Conservation (phyloP, 306 rosid species). For the Quercus variabilis region DNA sequence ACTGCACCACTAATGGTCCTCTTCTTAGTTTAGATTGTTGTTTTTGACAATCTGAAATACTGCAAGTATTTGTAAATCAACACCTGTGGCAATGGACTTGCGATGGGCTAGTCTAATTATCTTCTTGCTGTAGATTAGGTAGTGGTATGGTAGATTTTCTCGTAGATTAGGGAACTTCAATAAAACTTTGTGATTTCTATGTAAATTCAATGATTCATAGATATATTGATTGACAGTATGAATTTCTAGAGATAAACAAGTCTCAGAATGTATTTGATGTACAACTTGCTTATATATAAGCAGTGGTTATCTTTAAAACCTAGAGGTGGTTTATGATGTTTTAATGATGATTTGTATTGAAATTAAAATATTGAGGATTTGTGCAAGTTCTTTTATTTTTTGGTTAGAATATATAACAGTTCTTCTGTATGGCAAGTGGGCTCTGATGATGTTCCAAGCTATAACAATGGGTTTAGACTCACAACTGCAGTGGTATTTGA, state of each 20-base stretch:
- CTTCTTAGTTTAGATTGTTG: neutral
- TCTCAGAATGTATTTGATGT: neutral
- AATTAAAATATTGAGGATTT: neutral
- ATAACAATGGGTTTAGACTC: too few species aligned
- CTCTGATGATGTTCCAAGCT: neutral
- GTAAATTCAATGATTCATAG: neutral
- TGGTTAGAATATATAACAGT: neutral
- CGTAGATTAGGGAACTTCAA: neutral
- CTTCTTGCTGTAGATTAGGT: neutral
- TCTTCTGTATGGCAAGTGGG: neutral
- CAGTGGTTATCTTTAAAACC: neutral
- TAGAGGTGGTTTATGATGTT: neutral
- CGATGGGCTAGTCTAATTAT: neutral
- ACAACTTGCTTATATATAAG: neutral
- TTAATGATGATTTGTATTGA: neutral
- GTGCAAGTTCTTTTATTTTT: neutral
- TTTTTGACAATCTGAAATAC: neutral
- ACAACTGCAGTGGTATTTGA: too few species aligned
- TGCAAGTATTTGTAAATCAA: neutral
- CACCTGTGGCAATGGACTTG: neutral
- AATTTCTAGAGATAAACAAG: neutral
- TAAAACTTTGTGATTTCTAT: neutral
- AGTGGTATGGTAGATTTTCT: too few species aligned
- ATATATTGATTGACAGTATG: neutral
- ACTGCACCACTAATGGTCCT: slow-evolving; percentile 23